A percentile compares a stretch with the other conserved stretches of the same genome.
phyloP scores from a whole-genome alignment of 176 grass and related monocot genomes.

The Dactylis glomerata region DNA sequence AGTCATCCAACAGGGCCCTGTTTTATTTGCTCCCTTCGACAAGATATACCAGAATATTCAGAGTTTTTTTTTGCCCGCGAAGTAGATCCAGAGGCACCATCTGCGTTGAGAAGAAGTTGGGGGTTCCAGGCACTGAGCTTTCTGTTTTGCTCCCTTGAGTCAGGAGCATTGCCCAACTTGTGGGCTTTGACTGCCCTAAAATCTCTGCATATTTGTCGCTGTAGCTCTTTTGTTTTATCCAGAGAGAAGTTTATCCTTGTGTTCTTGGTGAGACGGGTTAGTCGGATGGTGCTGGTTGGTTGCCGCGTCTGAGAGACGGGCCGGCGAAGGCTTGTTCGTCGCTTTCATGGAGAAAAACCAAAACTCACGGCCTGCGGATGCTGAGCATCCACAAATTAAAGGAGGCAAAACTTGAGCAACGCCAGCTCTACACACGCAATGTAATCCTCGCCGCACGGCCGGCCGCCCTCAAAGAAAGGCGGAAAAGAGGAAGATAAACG shows the following conservation, averaged over 20 bases:
- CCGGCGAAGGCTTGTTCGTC: background rate
- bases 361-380: background rate
- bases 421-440: background rate
- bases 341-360: background rate
- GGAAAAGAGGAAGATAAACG: background rate
- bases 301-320: background rate
- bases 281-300: background rate
- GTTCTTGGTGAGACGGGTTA: background rate
- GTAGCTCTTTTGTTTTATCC: background rate
- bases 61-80: background rate
- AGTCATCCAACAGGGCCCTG: background rate
- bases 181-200: background rate
- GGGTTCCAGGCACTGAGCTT: background rate
- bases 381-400: background rate
- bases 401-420: background rate
- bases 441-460: background rate
- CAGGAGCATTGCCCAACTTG: background rate
- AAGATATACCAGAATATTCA: background rate
- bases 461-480: background rate
- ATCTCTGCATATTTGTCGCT: background rate
- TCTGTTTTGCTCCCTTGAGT: background rate
- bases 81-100: slow-evolving; percentile 15
- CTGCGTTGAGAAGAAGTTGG: slow-evolving; percentile 12
- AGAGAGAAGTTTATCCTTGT: background rate
- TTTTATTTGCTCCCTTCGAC: background rate